Evolutionary conservation across 2,329 filamentous ascomycete species (phyloP).

Genomic region (Trichoderma sp.): DNA sequence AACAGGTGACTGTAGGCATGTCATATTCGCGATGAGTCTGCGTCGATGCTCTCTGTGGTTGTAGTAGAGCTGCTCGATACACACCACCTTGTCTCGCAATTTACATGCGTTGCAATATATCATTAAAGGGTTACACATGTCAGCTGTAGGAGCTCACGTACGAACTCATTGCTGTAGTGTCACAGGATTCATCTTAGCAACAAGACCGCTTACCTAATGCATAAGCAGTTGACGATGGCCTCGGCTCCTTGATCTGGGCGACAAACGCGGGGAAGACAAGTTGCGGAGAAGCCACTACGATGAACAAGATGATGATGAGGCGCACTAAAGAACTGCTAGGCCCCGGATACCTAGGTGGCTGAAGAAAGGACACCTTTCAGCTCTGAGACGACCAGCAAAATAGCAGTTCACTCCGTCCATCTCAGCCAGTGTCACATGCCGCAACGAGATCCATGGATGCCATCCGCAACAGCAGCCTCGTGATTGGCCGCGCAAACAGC

Average conservation of each 20-base stretch:
- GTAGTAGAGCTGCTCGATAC: too few relatives aligned
- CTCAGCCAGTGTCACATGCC: slow-evolving; percentile 18
- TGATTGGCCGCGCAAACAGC: slow-evolving; percentile 1
- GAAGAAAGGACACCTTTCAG: slow-evolving; percentile 10
- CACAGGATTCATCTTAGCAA: too few relatives aligned
- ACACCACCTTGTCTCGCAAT: too few relatives aligned
- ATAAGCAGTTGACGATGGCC: background rate
- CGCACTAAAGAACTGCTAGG: background rate
- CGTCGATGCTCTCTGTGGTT: too few relatives aligned
- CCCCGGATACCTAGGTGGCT: background rate
- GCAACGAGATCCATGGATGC: slow-evolving; percentile 8
- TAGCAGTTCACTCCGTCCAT: background rate
- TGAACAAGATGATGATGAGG: too few relatives aligned
- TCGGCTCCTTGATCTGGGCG: background rate
- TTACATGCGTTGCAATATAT: too few relatives aligned
- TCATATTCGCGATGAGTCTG: too few relatives aligned
- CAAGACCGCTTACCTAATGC: too few relatives aligned
- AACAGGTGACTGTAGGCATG: too few relatives aligned
- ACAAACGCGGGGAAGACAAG: slow-evolving; percentile 13
- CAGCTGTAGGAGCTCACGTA: too few relatives aligned
- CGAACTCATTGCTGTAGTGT: too few relatives aligned
- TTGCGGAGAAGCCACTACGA: background rate
- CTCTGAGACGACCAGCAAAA: background rate
- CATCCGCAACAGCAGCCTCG: slow-evolving; percentile 1
- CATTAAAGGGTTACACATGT: too few relatives aligned